Evolutionary conservation across 805 yeast genomes (phyloP), one percentile per base, ranked within the genome.

Genomic region (Kluyveromyces starmeri): DNA sequence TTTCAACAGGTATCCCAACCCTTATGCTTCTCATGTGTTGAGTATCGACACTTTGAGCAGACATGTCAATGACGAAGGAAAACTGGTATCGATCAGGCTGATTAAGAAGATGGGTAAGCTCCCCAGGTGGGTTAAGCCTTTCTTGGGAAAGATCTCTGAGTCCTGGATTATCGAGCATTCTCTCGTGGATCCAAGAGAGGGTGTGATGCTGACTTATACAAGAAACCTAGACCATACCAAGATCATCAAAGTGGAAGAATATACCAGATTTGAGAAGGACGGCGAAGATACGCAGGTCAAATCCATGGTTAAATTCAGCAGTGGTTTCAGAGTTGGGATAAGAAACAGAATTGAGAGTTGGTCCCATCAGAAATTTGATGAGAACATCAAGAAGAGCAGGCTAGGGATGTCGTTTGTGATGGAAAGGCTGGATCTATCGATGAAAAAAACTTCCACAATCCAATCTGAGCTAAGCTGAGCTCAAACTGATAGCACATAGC

Each of bases 161-260:
- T 67, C 84, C 9, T 83, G 92, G 89, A 75, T 88, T 27, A 70
- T 88, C 28, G 97, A 88, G 51, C 72, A 74, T 45, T 72, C 85
- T 1, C 59, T 79, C 8, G 78, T 88, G 14, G 81, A 88, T 55
- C 84, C 89, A 1, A 46, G 52, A 7, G 50, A 55, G 4, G 59
- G 66, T 40, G 63, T 64, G 7, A 65, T 88, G 71, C 49, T 63
- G 37, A 73, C 94, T 2, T 86, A 83, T 61, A 78, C 84, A 11
- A 70, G 85, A 41, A 88, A 88, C 54, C 59, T 88, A 31, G 96
- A 89, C 53, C 96, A 89, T 53, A 75, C 82, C 1, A 69, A 71
- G 43, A 72, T 88, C 34, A 71, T 88, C 40, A 68, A 78, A 43
- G 80, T 88, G 12, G 94, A 84, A 51, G 96, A 88, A 51, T 73